Evolutionary conservation across 306 rosid species (phyloP).

Genomic region (Luffa acutangula): DNA sequence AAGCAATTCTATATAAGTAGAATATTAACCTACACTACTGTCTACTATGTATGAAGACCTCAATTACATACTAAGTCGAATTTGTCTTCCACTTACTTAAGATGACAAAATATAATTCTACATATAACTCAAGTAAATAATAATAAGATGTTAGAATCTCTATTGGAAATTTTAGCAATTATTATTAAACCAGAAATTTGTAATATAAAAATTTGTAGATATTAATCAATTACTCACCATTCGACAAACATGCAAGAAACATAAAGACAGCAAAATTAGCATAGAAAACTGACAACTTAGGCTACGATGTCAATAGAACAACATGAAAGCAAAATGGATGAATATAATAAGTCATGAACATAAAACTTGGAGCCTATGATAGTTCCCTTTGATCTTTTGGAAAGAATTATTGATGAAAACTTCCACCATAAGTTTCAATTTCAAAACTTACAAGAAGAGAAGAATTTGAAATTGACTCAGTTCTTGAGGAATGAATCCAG

Average conservation of each 20-base stretch:
- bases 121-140: background rate
- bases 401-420: background rate
- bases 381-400: background rate
- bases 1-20: background rate
- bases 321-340: no score
- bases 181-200: background rate
- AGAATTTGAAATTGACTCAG: slow-evolving; percentile 84
- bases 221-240: slow-evolving; percentile 52
- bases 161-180: background rate
- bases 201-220: background rate
- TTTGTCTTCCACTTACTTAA: background rate
- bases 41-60: background rate
- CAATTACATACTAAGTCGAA: background rate
- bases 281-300: no score
- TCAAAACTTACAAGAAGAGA: slow-evolving; percentile 52
- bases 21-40: background rate
- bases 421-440: background rate
- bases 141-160: background rate
- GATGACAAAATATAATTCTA: background rate
- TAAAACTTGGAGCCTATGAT: background rate
- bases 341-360: no score
- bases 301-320: no score
- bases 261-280: no score
- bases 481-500: slow-evolving; percentile 78
- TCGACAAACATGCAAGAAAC: slow-evolving; percentile 99